phyloP scores from a whole-genome alignment of 345 rosid species.

The Acer saccharum region DNA sequence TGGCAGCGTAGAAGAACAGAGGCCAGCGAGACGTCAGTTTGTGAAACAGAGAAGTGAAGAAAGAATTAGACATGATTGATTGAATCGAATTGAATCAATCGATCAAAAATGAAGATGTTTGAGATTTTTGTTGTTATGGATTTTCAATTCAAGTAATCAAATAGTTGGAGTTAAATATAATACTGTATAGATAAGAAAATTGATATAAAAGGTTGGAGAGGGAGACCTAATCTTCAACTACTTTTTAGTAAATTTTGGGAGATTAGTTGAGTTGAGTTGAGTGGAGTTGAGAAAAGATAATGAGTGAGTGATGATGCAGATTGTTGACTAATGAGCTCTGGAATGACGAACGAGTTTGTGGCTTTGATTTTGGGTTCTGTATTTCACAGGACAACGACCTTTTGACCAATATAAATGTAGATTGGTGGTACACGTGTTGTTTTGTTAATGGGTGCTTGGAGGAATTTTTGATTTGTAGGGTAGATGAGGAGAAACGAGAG shows the following conservation, averaged over 20 bases:
- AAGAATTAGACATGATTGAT: slow-evolving; percentile 22
- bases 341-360: background rate
- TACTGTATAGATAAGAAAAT: no score
- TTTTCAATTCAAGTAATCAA: background rate
- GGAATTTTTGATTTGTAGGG: background rate
- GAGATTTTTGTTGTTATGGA: background rate
- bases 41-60: slow-evolving; percentile 34
- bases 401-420: background rate
- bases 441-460: background rate
- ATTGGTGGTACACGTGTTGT: background rate
- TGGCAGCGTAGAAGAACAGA: slow-evolving; percentile 60
- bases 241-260: background rate
- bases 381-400: slow-evolving; percentile 9
- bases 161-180: background rate
- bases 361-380: background rate
- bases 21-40: slow-evolving; percentile 56
- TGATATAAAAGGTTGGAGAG: no score
- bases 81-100: background rate
- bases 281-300: background rate
- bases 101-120: background rate
- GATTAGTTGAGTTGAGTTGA: background rate
- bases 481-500: background rate
- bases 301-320: background rate
- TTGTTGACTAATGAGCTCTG: background rate
- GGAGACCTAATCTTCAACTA: slow-evolving; percentile 20